phyloP scores from a whole-genome alignment of 2,329 filamentous ascomycete species.

The Claviceps maximensis region DNA sequence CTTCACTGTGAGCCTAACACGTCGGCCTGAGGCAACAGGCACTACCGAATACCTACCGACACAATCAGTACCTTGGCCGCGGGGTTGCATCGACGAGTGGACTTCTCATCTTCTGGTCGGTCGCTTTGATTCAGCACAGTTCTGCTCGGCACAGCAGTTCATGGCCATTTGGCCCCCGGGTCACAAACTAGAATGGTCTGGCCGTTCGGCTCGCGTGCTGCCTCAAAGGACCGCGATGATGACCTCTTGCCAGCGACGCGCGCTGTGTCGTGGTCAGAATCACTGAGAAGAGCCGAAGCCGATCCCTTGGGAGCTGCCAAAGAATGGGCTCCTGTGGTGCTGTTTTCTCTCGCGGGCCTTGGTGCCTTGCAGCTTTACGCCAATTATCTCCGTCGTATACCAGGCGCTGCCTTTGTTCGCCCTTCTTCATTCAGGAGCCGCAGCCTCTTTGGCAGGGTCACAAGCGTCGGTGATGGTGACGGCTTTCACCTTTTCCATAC shows the following conservation, averaged over 20 bases:
- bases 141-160: neutral
- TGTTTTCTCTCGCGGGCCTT: conserved; percentile 24
- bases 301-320: conserved; percentile 22
- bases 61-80: too few species aligned
- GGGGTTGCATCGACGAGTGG: neutral
- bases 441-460: conserved; percentile 74
- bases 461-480: conserved; percentile 90
- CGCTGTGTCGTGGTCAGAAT: conserved; percentile 25
- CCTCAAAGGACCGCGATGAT: conserved; percentile 12
- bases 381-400: conserved; percentile 73
- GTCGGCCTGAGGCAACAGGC: neutral
- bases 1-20: too few species aligned
- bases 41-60: too few species aligned
- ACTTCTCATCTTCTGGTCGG: neutral
- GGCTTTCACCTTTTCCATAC: conserved; percentile 93
- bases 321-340: conserved; percentile 26
- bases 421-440: conserved; percentile 61
- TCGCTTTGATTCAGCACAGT: neutral
- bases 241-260: conserved; percentile 12
- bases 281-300: conserved; percentile 17
- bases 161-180: conserved; percentile 14
- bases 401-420: conserved; percentile 60
- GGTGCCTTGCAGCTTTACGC: conserved; percentile 44
- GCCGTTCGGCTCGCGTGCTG: conserved; percentile 23
- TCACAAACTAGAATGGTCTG: conserved; percentile 26